Conservation (phyloP, 495 filamentous ascomycete genomes). For the Cenococcum geophilum region DNA sequence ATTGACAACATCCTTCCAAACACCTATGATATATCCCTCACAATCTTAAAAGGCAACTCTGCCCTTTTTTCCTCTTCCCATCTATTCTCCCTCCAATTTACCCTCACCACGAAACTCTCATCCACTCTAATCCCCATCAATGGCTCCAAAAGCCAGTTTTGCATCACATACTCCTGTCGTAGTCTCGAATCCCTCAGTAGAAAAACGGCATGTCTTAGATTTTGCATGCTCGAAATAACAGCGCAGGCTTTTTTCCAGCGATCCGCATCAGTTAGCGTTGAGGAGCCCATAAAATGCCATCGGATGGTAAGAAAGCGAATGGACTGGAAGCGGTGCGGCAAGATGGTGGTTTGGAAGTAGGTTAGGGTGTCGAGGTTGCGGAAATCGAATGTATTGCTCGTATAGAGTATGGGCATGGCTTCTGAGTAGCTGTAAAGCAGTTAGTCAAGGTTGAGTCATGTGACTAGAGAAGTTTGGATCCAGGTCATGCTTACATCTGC, state of each 20-base stretch:
- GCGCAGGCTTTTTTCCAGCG: not conserved
- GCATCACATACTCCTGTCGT: no score
- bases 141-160: not conserved
- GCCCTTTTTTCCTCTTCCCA: conserved; percentile 15
- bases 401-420: conserved; percentile 8
- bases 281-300: not conserved
- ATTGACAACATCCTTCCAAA: no score
- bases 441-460: no score
- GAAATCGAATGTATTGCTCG: conserved; percentile 15
- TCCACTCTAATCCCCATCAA: conserved; percentile 1
- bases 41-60: no score
- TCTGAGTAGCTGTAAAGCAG: conserved; percentile 11
- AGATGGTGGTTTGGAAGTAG: not conserved
- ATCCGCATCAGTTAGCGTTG: not conserved
- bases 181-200: not conserved
- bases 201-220: not conserved
- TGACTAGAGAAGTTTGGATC: no score
- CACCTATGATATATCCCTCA: no score
- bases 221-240: not conserved
- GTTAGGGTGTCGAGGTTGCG: not conserved
- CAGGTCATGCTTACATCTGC: conserved; percentile 12
- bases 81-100: conserved; percentile 1
- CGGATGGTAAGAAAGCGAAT: not conserved
- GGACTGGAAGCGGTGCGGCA: not conserved
- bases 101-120: conserved; percentile 4